Conservation (phyloP, 1,139 yeast species). For the Meyerozyma guilliermondii region DNA sequence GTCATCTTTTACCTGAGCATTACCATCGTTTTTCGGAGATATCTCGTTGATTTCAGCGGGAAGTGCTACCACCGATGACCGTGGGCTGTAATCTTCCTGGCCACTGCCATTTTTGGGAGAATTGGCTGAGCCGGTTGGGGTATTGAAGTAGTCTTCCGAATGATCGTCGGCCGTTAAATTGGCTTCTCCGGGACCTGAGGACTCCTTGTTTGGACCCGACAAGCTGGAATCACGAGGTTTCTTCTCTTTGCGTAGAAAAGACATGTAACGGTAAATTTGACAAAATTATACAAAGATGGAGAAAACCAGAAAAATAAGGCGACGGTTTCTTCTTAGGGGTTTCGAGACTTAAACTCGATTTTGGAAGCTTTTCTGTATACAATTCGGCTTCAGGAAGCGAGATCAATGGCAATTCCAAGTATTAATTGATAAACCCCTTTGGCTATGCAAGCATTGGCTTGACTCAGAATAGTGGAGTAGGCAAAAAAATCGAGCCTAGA, state of each 20-base stretch:
- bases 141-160: background rate
- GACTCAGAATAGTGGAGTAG: background rate
- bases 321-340: too few species aligned
- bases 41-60: constrained; percentile 3
- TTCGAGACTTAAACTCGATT: too few species aligned
- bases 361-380: too few species aligned
- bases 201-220: background rate
- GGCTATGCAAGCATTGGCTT: background rate
- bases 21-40: background rate
- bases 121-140: background rate
- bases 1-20: constrained; percentile 17
- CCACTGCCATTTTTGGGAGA: constrained; percentile 1
- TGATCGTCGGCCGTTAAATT: background rate
- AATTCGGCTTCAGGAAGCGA: too few species aligned
- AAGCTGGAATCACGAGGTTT: background rate
- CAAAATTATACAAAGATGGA: too few species aligned
- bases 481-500: background rate
- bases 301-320: too few species aligned
- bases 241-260: background rate
- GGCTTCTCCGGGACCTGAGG: background rate
- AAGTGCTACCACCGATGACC: constrained; percentile 13
- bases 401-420: too few species aligned
- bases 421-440: background rate
- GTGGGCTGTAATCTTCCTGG: constrained; percentile 14
- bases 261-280: background rate